phyloP scores from a whole-genome alignment of 805 yeast species.

The Clavispora vitiphila region DNA sequence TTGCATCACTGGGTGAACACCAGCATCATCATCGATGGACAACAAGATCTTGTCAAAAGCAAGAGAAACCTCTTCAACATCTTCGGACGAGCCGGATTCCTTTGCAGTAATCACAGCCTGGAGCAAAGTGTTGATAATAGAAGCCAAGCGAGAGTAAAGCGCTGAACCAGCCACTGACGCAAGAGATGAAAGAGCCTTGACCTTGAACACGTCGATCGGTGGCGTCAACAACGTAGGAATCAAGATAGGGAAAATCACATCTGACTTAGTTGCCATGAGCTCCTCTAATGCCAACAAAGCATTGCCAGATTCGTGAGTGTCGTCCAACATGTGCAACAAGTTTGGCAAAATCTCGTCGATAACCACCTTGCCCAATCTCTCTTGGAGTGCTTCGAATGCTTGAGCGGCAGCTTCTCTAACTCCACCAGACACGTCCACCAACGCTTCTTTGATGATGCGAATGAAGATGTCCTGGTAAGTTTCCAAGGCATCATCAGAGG shows the following conservation, averaged over 20 bases:
- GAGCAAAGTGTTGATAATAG: conserved; percentile 71
- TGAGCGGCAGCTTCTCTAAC: conserved; percentile 91
- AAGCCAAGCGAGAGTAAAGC: conserved; percentile 63
- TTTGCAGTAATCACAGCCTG: conserved; percentile 42
- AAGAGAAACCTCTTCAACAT: conserved; percentile 37
- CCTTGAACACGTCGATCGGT: conserved; percentile 80
- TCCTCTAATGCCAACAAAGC: conserved; percentile 88
- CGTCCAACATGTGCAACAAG: conserved; percentile 63
- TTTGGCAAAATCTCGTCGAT: conserved; percentile 87
- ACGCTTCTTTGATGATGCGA: conserved; percentile 68
- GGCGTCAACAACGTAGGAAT: conserved; percentile 77
- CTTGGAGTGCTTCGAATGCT: conserved; percentile 85
- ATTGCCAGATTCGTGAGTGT: conserved; percentile 50
- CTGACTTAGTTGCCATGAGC: conserved; percentile 85
- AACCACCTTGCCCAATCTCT: conserved; percentile 74
- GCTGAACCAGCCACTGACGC: conserved; percentile 89
- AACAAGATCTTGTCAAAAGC: conserved; percentile 68
- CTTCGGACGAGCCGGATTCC: conserved; percentile 29
- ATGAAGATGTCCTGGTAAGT: conserved; percentile 68
- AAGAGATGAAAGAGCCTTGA: conserved; percentile 79
- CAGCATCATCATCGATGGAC: conserved; percentile 71
- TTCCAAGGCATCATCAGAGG: conserved; percentile 53
- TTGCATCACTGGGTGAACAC: conserved; percentile 79
- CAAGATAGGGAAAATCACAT: conserved; percentile 88
- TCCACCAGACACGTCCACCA: conserved; percentile 64